Percentiles rank a stretch among this genome's conserved stretches.
Conservation (phyloP, 2,329 filamentous ascomycete genomes). For the Xylaria sp. region DNA sequence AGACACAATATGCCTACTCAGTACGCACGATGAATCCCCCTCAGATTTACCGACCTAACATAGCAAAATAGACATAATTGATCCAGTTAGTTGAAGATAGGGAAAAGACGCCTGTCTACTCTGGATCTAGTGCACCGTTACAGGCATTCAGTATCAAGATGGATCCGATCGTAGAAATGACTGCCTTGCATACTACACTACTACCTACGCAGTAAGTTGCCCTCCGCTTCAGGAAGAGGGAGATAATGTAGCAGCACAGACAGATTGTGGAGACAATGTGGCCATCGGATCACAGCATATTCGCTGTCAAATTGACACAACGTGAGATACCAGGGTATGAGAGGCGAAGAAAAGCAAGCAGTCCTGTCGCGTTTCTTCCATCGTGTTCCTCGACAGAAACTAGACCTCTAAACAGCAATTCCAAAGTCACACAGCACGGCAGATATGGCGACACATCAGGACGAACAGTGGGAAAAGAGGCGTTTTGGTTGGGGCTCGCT, state of each 20-base stretch:
- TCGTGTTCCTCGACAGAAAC: constrained; percentile 5
- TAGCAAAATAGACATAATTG: not conserved
- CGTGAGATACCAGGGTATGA: constrained; percentile 14
- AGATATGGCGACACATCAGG: constrained; percentile 19
- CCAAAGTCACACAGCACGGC: not conserved
- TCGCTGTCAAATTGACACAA: constrained; percentile 16
- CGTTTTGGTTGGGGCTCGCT: constrained; percentile 3
- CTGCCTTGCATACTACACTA: not conserved
- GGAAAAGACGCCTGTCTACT: not conserved
- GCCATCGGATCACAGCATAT: constrained; percentile 17
- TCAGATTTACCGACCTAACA: not conserved
- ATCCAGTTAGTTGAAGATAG: constrained; percentile 2
- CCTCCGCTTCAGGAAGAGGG: not conserved
- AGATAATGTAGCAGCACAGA: constrained; percentile 1
- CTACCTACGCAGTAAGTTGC: not conserved
- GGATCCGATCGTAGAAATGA: not conserved
- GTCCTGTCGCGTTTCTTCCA: not conserved
- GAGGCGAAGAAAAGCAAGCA: not conserved
- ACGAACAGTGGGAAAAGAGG: constrained; percentile 17
- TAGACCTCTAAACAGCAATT: constrained; percentile 7
- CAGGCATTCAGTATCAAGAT: not conserved
- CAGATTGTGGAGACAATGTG: constrained; percentile 17
- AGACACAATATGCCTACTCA: not conserved
- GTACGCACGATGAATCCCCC: not conserved
- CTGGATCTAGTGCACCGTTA: not conserved